These are phyloP conservation scores for Nakaseomyces kungkrabaensis DNA, from an alignment of 1,139 yeast genomes.

Conservation along the genomic window DNA sequence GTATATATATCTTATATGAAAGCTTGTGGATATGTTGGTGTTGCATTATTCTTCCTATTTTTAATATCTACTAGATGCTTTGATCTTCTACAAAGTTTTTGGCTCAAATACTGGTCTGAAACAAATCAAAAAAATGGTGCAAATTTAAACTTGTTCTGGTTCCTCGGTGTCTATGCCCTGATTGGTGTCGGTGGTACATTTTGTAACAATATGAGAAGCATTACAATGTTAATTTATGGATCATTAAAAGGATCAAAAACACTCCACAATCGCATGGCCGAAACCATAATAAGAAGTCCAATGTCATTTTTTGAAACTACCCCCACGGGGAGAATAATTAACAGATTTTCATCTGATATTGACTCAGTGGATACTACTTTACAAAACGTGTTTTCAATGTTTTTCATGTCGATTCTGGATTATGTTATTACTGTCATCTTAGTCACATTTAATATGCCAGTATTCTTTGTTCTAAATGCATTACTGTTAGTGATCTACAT, in stretches of 20 bases:
- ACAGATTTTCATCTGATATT: slow-evolving; percentile 63
- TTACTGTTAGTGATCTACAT: slow-evolving; percentile 37
- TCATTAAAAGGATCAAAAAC: slow-evolving; percentile 54
- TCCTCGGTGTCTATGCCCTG: slow-evolving; percentile 49
- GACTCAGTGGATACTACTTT: slow-evolving; percentile 47
- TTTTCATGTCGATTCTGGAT: slow-evolving; percentile 36
- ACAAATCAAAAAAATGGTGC: slow-evolving; percentile 37
- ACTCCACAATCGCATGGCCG: slow-evolving; percentile 55
- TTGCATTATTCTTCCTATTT: slow-evolving; percentile 36
- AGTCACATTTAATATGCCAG: slow-evolving; percentile 44
- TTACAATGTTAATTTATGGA: slow-evolving; percentile 52
- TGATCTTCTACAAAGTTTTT: slow-evolving; percentile 42
- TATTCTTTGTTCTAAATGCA: slow-evolving; percentile 37
- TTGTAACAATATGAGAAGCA: slow-evolving; percentile 41
- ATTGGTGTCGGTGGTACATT: slow-evolving; percentile 47
- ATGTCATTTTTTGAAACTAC: slow-evolving; percentile 75
- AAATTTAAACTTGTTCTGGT: slow-evolving; percentile 40
- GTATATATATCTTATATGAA: slow-evolving; percentile 54
- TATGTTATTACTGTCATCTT: slow-evolving; percentile 42
- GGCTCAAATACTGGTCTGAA: slow-evolving; percentile 58
- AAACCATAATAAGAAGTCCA: slow-evolving; percentile 55
- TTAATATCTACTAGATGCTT: slow-evolving; percentile 39
- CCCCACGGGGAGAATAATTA: slow-evolving; percentile 66
- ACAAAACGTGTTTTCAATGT: slow-evolving; percentile 38
- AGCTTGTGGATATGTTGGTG: slow-evolving; percentile 55